A percentile compares a stretch with the other conserved stretches of the same genome.
Evolutionary conservation across 2,329 filamentous ascomycete species (phyloP).

Genomic region (Aspergillus hiratsukae): DNA sequence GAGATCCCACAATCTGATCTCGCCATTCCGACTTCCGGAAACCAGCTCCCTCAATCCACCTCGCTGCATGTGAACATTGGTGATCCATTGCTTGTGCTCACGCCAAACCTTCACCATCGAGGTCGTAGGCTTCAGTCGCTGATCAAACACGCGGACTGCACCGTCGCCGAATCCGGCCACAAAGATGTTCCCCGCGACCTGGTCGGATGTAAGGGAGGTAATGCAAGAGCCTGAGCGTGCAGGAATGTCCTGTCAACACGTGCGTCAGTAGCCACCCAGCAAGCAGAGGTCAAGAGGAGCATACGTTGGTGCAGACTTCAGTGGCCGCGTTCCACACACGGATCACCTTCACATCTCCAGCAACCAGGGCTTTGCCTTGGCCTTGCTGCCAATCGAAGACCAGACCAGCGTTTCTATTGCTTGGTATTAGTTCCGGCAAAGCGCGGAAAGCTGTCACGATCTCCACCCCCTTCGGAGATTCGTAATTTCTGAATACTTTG

Average conservation of each 20-base stretch:
- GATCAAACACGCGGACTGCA: slow-evolving; percentile 89
- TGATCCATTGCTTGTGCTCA: slow-evolving; percentile 92
- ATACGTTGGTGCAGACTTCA: slow-evolving; percentile 76
- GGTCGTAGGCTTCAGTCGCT: slow-evolving; percentile 74
- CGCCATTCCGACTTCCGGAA: slow-evolving; percentile 85
- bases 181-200: slow-evolving; percentile 95
- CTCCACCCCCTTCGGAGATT: slow-evolving; percentile 69
- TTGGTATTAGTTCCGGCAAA: slow-evolving; percentile 87
- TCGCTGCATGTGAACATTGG: slow-evolving; percentile 93
- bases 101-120: slow-evolving; percentile 97
- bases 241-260: slow-evolving; percentile 65
- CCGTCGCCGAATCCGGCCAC: slow-evolving; percentile 96
- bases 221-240: slow-evolving; percentile 93
- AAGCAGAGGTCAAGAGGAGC: slow-evolving; percentile 14
- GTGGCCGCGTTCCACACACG: slow-evolving; percentile 93
- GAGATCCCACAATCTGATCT: slow-evolving; percentile 94
- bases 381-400: slow-evolving; percentile 99
- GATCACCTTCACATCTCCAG: slow-evolving; percentile 92
- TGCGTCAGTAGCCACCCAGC: slow-evolving; percentile 2
- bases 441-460: slow-evolving; percentile 89
- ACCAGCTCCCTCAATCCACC: slow-evolving; percentile 89
- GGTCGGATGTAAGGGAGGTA: slow-evolving; percentile 91
- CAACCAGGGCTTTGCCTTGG: slow-evolving; percentile 90
- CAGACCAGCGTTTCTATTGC: slow-evolving; percentile 89
- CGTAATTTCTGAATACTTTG: slow-evolving; percentile 89